phyloP scores from a whole-genome alignment of 1,284 basidiomycete genomes.

The Erythrobasidium hasegawianum region DNA sequence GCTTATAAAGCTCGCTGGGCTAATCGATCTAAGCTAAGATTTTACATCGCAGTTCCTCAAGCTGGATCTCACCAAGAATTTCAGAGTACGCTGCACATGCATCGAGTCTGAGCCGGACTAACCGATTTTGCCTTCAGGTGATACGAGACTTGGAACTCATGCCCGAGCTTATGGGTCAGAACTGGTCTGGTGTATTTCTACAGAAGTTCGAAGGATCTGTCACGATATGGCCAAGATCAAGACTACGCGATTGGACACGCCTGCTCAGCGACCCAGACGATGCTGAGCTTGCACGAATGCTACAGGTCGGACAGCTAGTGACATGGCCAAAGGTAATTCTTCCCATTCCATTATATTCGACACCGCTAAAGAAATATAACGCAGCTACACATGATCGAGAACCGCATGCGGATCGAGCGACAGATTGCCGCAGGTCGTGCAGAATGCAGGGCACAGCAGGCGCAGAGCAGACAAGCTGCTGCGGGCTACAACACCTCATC shows the following conservation, averaged over 20 bases:
- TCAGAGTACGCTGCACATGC: constrained; percentile 59
- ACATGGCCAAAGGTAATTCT: constrained; percentile 83
- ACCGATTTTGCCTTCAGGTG: constrained; percentile 53
- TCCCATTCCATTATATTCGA: constrained; percentile 24
- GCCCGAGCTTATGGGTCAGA: constrained; percentile 81
- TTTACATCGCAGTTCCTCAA: constrained; percentile 67
- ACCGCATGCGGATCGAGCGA: constrained; percentile 70
- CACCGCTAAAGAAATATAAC: too few species aligned
- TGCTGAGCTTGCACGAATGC: constrained; percentile 72
- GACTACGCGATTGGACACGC: constrained; percentile 66
- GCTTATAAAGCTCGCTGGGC: constrained; percentile 60
- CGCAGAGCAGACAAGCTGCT: neutral
- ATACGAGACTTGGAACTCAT: constrained; percentile 88
- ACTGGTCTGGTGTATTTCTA: constrained; percentile 91
- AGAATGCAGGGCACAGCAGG: constrained; percentile 56
- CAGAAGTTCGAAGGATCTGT: constrained; percentile 69
- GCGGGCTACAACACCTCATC: constrained; percentile 1
- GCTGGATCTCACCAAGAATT: constrained; percentile 89
- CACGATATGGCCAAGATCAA: constrained; percentile 75
- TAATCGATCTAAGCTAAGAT: constrained; percentile 58
- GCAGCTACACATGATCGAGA: constrained; percentile 85
- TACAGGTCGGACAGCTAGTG: constrained; percentile 79
- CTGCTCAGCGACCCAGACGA: constrained; percentile 65
- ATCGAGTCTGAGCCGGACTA: neutral
- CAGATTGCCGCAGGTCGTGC: constrained; percentile 78